These are phyloP conservation scores for Ustulina deusta DNA, from an alignment of 2,329 filamentous ascomycete genomes.

Conservation along the genomic window DNA sequence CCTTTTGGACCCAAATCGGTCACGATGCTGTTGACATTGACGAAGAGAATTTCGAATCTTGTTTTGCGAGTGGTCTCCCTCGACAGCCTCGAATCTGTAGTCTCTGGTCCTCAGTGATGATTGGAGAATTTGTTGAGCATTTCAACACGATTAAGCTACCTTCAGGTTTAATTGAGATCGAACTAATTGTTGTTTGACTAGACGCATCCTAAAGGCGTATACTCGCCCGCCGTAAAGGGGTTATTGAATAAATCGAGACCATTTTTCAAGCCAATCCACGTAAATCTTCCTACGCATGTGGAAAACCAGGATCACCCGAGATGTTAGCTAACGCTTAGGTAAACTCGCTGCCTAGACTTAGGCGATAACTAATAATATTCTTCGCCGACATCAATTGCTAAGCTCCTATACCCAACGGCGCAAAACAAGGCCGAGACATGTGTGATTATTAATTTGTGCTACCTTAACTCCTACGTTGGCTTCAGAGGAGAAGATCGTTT, in stretches of 20 bases:
- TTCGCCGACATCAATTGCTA: conserved; percentile 1
- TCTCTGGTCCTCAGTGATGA: too few species aligned
- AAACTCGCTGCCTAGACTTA: not conserved
- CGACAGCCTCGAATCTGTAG: too few species aligned
- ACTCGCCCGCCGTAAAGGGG: too few species aligned
- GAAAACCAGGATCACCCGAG: not conserved
- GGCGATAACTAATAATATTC: not conserved
- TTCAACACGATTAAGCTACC: too few species aligned
- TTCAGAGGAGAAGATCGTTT: not conserved
- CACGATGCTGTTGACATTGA: not conserved
- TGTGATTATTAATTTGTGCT: conserved; percentile 6
- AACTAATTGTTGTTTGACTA: too few species aligned
- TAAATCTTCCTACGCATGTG: not conserved
- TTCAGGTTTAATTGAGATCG: too few species aligned
- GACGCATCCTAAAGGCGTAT: too few species aligned
- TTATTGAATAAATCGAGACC: not conserved
- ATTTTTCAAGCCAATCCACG: not conserved
- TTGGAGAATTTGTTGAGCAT: too few species aligned
- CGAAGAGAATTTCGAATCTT: not conserved
- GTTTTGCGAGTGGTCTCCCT: not conserved
- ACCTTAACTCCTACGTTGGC: conserved; percentile 12
- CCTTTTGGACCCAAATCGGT: too few species aligned
- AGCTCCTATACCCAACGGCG: not conserved
- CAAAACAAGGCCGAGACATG: not conserved
- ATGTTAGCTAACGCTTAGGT: not conserved